These are phyloP conservation scores for Thermochaetoides thermophila DNA, from an alignment of 495 filamentous ascomycete genomes.

Conservation along the genomic window DNA sequence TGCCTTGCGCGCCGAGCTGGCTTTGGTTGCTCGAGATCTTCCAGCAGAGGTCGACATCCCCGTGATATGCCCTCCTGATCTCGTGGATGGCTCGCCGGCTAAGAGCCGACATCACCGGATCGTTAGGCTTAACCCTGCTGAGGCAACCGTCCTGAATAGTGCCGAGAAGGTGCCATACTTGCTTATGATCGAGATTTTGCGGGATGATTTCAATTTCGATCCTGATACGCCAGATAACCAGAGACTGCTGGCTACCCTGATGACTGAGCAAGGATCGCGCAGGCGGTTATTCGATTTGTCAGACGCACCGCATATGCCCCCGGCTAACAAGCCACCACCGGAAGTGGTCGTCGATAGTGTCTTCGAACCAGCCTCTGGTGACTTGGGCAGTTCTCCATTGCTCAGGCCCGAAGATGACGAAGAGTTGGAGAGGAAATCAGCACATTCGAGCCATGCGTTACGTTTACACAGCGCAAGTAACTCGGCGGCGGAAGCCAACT, in stretches of 20 bases:
- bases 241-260: conserved; percentile 40
- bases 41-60: conserved; percentile 67
- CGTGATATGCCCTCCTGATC: conserved; percentile 52
- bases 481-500: conserved; percentile 31
- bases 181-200: conserved; percentile 59
- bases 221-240: conserved; percentile 51
- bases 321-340: conserved; percentile 12
- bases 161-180: conserved; percentile 66
- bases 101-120: conserved; percentile 59
- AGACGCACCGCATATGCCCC: conserved; percentile 23
- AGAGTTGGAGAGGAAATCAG: conserved; percentile 11
- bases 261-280: conserved; percentile 44
- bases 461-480: conserved; percentile 38
- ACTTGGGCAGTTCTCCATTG: conserved; percentile 53
- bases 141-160: conserved; percentile 64
- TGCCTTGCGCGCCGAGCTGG: conserved; percentile 59
- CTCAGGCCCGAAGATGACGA: conserved; percentile 39
- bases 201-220: conserved; percentile 63
- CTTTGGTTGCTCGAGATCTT: conserved; percentile 55
- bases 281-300: conserved; percentile 55
- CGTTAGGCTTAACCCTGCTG: conserved; percentile 60
- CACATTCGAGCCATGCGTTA: conserved; percentile 21
- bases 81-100: conserved; percentile 46
- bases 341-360: conserved; percentile 50
- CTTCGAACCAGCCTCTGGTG: conserved; percentile 57